These are phyloP conservation scores for Stipa capillata DNA, from an alignment of 176 grass and related monocot species.

Conservation along the genomic window DNA sequence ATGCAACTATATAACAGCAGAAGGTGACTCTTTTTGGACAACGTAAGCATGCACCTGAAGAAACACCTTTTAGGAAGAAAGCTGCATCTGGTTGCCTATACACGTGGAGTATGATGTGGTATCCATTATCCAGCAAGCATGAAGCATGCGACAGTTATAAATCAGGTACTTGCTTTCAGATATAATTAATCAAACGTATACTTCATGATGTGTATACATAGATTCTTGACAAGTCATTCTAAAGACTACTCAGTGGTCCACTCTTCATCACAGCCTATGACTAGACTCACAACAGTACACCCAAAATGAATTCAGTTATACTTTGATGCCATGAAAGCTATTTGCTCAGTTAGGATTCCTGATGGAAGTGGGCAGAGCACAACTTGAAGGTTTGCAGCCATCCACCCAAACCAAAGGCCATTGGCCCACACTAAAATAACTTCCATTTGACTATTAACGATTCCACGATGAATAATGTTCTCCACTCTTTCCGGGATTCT, in stretches of 20 bases:
- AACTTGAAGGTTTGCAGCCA: constrained; percentile 5
- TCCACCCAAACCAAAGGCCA: neutral
- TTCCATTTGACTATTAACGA: neutral
- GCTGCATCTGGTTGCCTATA: neutral
- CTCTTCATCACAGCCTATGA: neutral
- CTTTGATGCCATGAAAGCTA: constrained; percentile 9
- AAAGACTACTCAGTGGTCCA: neutral
- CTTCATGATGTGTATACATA: neutral
- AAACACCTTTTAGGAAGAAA: neutral
- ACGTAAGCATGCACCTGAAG: constrained; percentile 24
- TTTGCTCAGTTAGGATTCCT: neutral
- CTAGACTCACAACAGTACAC: neutral
- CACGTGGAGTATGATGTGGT: constrained; percentile 37
- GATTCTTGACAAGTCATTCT: constrained; percentile 20
- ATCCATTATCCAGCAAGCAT: neutral
- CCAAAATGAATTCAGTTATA: neutral
- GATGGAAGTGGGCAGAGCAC: constrained; percentile 27
- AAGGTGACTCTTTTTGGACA: neutral
- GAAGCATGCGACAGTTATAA: neutral
- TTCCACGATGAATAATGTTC: constrained; percentile 4
- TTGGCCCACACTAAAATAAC: neutral
- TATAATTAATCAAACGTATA: neutral
- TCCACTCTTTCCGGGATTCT: constrained; percentile 40
- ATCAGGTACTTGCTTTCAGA: neutral
- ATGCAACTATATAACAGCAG: constrained; percentile 6